Percentiles rank a stretch among this genome's conserved stretches.
These are phyloP conservation scores for Hymenoscyphus repandus DNA, from an alignment of 2,329 filamentous ascomycete species.

Conservation along the genomic window DNA sequence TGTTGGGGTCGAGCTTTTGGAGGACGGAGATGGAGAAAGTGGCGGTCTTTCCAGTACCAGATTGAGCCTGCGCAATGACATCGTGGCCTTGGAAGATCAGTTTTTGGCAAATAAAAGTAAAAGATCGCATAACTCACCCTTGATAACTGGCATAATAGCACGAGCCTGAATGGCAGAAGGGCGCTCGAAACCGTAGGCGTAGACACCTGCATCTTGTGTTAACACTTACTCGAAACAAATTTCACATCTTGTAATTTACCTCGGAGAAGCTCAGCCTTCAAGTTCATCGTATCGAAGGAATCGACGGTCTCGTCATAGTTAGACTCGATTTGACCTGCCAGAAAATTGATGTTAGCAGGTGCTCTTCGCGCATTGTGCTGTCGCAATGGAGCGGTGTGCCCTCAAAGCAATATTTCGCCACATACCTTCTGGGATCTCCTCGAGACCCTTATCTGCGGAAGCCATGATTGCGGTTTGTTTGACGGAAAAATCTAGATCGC, in stretches of 20 bases:
- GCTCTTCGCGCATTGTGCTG: slow-evolving; percentile 6
- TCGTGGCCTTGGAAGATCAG: slow-evolving; percentile 65
- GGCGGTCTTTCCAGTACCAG: slow-evolving; percentile 40
- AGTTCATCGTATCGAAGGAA: slow-evolving; percentile 97
- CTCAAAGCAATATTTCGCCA: slow-evolving; percentile 10
- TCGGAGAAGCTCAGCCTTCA: slow-evolving; percentile 95
- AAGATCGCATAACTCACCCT: slow-evolving; percentile 59
- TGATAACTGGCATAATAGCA: slow-evolving; percentile 99
- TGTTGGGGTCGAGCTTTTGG: slow-evolving; percentile 92
- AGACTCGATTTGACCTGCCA: slow-evolving; percentile 93
- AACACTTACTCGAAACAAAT: slow-evolving; percentile 12
- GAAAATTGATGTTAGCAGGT: slow-evolving; percentile 21
- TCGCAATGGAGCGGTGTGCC: slow-evolving; percentile 21
- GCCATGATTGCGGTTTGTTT: slow-evolving; percentile 84
- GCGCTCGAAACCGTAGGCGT: slow-evolving; percentile 99
- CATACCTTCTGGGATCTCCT: slow-evolving; percentile 94
- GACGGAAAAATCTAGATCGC: slow-evolving; percentile 60
- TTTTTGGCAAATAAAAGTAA: slow-evolving; percentile 4
- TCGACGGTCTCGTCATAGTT: slow-evolving; percentile 99
- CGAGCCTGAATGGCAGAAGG: slow-evolving; percentile 99
- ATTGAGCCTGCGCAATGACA: slow-evolving; percentile 77
- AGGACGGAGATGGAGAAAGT: slow-evolving; percentile 99
- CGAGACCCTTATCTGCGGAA: slow-evolving; percentile 88
- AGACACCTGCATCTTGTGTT: slow-evolving; percentile 57
- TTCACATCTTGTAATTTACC: slow-evolving; percentile 47